These are phyloP conservation scores for Lepidium didymum DNA, from an alignment of 345 rosid species.

Conservation along the genomic window DNA sequence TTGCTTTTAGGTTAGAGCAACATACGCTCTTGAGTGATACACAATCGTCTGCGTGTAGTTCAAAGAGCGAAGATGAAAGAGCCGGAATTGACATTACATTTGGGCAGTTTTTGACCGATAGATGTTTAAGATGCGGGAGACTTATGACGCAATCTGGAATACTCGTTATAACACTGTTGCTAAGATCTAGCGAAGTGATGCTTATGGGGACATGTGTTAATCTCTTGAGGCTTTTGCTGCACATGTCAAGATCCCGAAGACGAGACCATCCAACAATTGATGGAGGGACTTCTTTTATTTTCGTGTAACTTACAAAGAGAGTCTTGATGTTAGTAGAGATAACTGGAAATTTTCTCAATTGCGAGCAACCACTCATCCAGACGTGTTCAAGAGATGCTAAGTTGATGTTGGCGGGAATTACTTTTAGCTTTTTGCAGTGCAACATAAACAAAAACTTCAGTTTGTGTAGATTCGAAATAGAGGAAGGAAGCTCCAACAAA, in stretches of 20 bases:
- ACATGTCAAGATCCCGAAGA: background rate
- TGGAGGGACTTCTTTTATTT: background rate
- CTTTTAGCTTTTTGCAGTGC: background rate
- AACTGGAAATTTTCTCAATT: slow-evolving; percentile 1
- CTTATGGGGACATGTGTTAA: background rate
- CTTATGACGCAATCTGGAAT: background rate
- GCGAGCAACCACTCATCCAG: background rate
- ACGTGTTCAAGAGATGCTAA: background rate
- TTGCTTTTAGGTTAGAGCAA: background rate
- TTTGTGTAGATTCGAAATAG: background rate
- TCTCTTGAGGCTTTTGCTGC: background rate
- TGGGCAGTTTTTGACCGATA: background rate
- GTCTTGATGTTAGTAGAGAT: background rate
- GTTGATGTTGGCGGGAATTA: background rate
- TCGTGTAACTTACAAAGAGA: background rate
- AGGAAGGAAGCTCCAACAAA: too few relatives aligned
- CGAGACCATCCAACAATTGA: background rate
- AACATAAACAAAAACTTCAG: background rate
- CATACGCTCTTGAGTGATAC: background rate
- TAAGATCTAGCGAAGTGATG: background rate
- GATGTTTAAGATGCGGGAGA: background rate
- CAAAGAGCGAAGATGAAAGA: background rate
- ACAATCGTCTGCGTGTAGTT: background rate
- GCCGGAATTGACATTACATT: background rate
- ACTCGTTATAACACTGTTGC: background rate